Percentiles rank a stretch among this genome's conserved stretches.
These are phyloP conservation scores for Chytriomyces sp. DNA, from an alignment of 192 early-diverging fungal genomes.

Conservation along the genomic window DNA sequence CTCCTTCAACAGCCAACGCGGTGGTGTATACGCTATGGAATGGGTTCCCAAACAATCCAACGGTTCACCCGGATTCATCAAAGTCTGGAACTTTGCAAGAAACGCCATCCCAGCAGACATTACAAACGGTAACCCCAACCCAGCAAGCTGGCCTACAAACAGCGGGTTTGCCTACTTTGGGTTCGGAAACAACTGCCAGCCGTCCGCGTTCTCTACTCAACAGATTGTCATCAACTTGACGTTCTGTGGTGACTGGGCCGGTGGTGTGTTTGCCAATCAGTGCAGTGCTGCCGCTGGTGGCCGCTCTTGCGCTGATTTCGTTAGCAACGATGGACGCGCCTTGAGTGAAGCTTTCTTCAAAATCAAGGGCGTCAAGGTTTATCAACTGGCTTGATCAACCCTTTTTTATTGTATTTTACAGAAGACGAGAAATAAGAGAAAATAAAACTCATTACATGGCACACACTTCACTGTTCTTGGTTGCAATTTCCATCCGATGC, in stretches of 20 bases:
- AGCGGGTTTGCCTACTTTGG: constrained; percentile 25
- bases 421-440: too few species aligned
- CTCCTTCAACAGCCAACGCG: constrained; percentile 42
- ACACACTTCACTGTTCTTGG: too few species aligned
- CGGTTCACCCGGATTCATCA: constrained; percentile 34
- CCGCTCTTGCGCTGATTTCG: constrained; percentile 1
- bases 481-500: too few species aligned
- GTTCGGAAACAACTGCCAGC: constrained; percentile 41
- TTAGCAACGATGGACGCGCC: neutral
- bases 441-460: too few species aligned
- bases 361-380: neutral
- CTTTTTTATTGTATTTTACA: too few species aligned
- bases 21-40: constrained; percentile 51
- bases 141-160: constrained; percentile 39
- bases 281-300: neutral
- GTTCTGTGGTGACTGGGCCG: constrained; percentile 46
- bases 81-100: constrained; percentile 47
- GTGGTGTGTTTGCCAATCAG: constrained; percentile 5
- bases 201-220: constrained; percentile 17
- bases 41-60: constrained; percentile 18
- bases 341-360: constrained; percentile 1
- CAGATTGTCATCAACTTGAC: constrained; percentile 41
- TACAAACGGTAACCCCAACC: constrained; percentile 38
- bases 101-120: constrained; percentile 47
- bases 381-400: neutral